A percentile compares a stretch with the other conserved stretches of the same genome.
Evolutionary conservation across 2,329 filamentous ascomycete species (phyloP).

Genomic region (Xylaria multiplex): DNA sequence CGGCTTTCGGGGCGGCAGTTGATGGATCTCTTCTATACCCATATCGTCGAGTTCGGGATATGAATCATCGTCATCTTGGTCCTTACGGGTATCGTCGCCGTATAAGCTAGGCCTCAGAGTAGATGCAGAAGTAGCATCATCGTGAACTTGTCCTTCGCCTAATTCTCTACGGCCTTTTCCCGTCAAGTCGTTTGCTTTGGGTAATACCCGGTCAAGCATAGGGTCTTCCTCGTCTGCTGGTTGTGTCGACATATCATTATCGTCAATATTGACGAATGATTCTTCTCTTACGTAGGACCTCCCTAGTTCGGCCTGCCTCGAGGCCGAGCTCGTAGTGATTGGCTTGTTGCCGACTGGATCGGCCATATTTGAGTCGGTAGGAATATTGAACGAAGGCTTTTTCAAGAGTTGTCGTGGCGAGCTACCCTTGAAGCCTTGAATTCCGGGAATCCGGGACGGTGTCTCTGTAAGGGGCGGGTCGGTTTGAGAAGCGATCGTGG

Average conservation of each 20-base stretch:
- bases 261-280: slow-evolving; percentile 21
- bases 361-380: slow-evolving; percentile 31
- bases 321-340: neutral
- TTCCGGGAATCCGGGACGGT: slow-evolving; percentile 36
- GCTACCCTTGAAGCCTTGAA: slow-evolving; percentile 15
- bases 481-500: slow-evolving; percentile 28
- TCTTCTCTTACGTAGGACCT: slow-evolving; percentile 24
- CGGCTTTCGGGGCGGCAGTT: slow-evolving; percentile 37
- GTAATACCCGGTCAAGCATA: neutral
- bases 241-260: slow-evolving; percentile 16
- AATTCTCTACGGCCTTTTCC: neutral
- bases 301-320: neutral
- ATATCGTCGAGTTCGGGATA: slow-evolving; percentile 50
- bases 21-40: slow-evolving; percentile 45
- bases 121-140: slow-evolving; percentile 33
- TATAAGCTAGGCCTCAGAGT: slow-evolving; percentile 36
- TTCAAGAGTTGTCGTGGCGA: slow-evolving; percentile 29
- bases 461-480: slow-evolving; percentile 20
- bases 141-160: slow-evolving; percentile 3
- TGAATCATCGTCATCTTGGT: slow-evolving; percentile 47
- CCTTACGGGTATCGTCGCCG: slow-evolving; percentile 25
- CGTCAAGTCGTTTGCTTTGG: slow-evolving; percentile 17
- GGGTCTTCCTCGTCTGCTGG: neutral
- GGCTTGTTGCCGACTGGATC: slow-evolving; percentile 28
- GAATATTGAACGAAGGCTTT: slow-evolving; percentile 20